Evolutionary conservation across 257 asterid species (phyloP).

Genomic region (Echium plantagineum): DNA sequence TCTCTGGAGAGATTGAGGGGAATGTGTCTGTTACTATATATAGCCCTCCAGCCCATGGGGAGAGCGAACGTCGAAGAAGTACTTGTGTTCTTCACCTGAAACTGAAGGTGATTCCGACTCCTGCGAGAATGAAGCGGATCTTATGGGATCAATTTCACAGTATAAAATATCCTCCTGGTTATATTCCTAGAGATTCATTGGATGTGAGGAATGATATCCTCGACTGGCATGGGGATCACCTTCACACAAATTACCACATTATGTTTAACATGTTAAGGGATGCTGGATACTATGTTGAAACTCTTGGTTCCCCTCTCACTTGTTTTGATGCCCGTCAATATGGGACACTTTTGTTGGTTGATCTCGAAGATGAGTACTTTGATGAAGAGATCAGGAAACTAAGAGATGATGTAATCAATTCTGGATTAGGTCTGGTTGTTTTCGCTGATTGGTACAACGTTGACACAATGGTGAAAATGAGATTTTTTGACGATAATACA

Average conservation of each 20-base stretch:
- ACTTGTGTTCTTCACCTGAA: slow-evolving; percentile 65
- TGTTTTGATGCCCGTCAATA: slow-evolving; percentile 92
- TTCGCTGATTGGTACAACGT: slow-evolving; percentile 99
- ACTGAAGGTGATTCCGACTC: slow-evolving; percentile 79
- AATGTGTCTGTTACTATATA: slow-evolving; percentile 62
- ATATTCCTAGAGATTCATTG: slow-evolving; percentile 95
- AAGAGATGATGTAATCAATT: slow-evolving; percentile 63
- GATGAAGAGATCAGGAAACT: slow-evolving; percentile 67
- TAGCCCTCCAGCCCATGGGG: slow-evolving; percentile 78
- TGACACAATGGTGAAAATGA: slow-evolving; percentile 95
- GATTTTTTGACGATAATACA: slow-evolving; percentile 92
- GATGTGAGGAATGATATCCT: slow-evolving; percentile 95
- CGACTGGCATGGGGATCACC: slow-evolving; percentile 99
- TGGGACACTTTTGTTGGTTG: slow-evolving; percentile 90
- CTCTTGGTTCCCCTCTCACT: slow-evolving; percentile 95
- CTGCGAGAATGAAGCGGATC: slow-evolving; percentile 70
- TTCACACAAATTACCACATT: slow-evolving; percentile 90
- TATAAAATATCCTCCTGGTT: slow-evolving; percentile 97
- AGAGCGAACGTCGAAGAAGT: slow-evolving; percentile 46
- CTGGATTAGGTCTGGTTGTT: slow-evolving; percentile 74
- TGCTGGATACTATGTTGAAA: slow-evolving; percentile 87
- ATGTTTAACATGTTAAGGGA: slow-evolving; percentile 94
- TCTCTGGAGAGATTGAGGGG: slow-evolving; percentile 89
- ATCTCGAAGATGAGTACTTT: slow-evolving; percentile 93
- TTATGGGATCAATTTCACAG: slow-evolving; percentile 97